Conservation (phyloP, 768 basidiomycete species). For the Lyophyllum decastes region DNA sequence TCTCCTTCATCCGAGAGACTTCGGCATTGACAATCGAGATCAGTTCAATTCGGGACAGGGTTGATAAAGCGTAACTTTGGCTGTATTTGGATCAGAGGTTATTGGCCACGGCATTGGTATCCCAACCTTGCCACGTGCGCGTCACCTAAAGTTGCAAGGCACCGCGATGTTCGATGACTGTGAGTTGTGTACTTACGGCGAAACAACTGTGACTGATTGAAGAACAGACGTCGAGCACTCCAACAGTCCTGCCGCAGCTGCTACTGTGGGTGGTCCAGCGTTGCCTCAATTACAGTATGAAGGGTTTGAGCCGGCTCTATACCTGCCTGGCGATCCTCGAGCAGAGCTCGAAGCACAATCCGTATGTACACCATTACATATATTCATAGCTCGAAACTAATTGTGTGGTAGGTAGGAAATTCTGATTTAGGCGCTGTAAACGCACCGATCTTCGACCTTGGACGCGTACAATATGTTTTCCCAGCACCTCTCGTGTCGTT, state of each 20-base stretch:
- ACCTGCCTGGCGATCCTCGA: slow-evolving; percentile 50
- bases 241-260: slow-evolving; percentile 45
- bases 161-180: slow-evolving; percentile 66
- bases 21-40: too few species aligned
- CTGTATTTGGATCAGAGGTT: neutral
- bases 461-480: slow-evolving; percentile 84
- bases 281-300: slow-evolving; percentile 75
- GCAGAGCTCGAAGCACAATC: slow-evolving; percentile 38
- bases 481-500: slow-evolving; percentile 83
- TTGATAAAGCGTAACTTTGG: too few species aligned
- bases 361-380: slow-evolving; percentile 17
- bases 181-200: slow-evolving; percentile 32
- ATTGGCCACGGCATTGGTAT: neutral
- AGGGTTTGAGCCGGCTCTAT: slow-evolving; percentile 81
- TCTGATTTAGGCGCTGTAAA: slow-evolving; percentile 33
- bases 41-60: too few species aligned
- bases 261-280: slow-evolving; percentile 32
- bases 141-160: neutral
- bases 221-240: slow-evolving; percentile 84
- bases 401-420: slow-evolving; percentile 27
- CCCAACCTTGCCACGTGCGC: slow-evolving; percentile 2
- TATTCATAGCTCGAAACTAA: neutral
- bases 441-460: slow-evolving; percentile 79
- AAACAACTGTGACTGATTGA: slow-evolving; percentile 10
- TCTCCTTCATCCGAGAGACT: too few species aligned